These are phyloP conservation scores for Mycena maculata DNA, from an alignment of 768 basidiomycete genomes.

Conservation along the genomic window DNA sequence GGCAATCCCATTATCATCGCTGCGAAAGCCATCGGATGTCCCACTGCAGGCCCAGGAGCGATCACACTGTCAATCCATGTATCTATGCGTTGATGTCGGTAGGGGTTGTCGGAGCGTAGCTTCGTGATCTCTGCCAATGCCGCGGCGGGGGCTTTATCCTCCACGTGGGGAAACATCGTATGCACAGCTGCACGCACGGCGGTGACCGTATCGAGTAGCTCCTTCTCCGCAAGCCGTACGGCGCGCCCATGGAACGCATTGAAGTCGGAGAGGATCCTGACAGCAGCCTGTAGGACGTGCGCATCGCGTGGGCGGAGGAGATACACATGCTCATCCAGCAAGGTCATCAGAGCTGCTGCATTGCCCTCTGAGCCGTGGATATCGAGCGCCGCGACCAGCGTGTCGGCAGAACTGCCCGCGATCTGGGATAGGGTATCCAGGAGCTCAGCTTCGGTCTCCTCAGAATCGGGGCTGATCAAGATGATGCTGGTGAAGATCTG, in stretches of 20 bases:
- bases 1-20: constrained; percentile 73
- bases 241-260: constrained; percentile 45
- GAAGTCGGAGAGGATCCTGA: constrained; percentile 48
- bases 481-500: constrained; percentile 58
- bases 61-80: constrained; percentile 63
- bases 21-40: constrained; percentile 70
- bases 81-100: constrained; percentile 61
- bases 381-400: constrained; percentile 65
- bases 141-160: constrained; percentile 50
- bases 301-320: constrained; percentile 74
- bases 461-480: constrained; percentile 49
- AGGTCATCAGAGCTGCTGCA: constrained; percentile 46
- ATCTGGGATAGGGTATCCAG: constrained; percentile 49
- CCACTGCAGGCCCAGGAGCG: constrained; percentile 49
- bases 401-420: constrained; percentile 63
- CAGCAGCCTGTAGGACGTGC: constrained; percentile 57
- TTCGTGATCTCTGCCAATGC: constrained; percentile 61
- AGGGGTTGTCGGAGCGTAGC: constrained; percentile 49
- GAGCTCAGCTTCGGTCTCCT: constrained; percentile 49
- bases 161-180: constrained; percentile 59
- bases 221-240: constrained; percentile 61
- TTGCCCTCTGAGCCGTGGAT: constrained; percentile 57
- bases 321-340: constrained; percentile 61
- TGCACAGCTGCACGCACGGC: constrained; percentile 58
- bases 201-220: constrained; percentile 59